Evolutionary conservation across 2,329 filamentous ascomycete species (phyloP), one percentile per base, ranked within the genome.

Genomic region (Pestalotiopsis sp.): DNA sequence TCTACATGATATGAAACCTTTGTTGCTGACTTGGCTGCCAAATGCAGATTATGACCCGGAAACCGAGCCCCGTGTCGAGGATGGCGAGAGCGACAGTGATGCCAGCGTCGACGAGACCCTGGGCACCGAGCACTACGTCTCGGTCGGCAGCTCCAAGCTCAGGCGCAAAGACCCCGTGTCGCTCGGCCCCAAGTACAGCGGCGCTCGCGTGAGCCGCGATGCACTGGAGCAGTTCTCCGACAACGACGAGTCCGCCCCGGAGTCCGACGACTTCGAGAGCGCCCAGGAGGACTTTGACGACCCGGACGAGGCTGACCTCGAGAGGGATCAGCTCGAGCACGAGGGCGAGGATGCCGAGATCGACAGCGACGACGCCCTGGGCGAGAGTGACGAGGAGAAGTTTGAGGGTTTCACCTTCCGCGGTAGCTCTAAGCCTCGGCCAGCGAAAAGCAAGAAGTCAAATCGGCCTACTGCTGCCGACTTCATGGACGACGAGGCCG

Each of bases 151-250:
- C 84, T 96, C 92, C 82, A 95, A 93, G 78, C 83, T 98, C 73
- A 90, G 94, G 72, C 91, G 93, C 76, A 90, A 90, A 68, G 90
- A 93, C 41, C 86, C 87, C 27, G 81, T 91, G 20, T 82, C 88
- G 0, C 84, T 98, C 1, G 95, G 94, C 0, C 90, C 92, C 14
- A 88, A 93, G 76, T 98, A 98, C 80, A 86, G 90, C 71, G 95
- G 95, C 12, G 87, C 92, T 20, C 88, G 88, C 62, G 88, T 98
- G 45, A 94, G 90, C 72, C 88, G 95, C 2, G 81, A 83, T 4
- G 87, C 86, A 0, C 84, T 84, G 12, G 85, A 86, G 17, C 84
- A 86, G 52, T 86, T 86, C 64, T 62, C 65, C 2, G 59, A 52
- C 39, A 65, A 25, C 20, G 66, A 58, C 14, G 65, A 60, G 49